phyloP scores from a whole-genome alignment of 495 filamentous ascomycete genomes.

The Thermochaetoides thermophila region DNA sequence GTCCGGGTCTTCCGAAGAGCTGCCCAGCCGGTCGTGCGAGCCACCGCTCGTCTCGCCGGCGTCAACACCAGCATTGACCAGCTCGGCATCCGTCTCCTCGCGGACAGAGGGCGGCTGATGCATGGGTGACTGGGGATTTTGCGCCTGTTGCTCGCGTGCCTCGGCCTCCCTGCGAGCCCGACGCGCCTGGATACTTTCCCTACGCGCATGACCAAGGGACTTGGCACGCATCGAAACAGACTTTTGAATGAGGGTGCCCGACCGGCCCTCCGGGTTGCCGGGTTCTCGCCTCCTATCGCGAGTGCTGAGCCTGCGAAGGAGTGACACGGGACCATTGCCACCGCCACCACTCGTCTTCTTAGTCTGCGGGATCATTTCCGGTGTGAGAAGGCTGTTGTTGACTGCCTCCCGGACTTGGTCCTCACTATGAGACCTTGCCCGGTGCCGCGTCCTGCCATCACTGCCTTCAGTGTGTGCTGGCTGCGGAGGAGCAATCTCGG shows the following conservation, averaged over 20 bases:
- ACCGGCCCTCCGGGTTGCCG: constrained; percentile 20
- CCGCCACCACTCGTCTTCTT: constrained; percentile 89
- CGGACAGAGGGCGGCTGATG: constrained; percentile 53
- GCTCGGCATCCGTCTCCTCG: constrained; percentile 62
- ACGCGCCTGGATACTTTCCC: constrained; percentile 81
- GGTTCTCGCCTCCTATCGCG: constrained; percentile 50
- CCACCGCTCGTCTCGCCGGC: constrained; percentile 30
- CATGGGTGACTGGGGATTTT: not conserved
- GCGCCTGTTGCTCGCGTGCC: constrained; percentile 9
- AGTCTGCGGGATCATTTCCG: constrained; percentile 45
- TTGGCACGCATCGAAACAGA: constrained; percentile 60
- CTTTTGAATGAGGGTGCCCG: constrained; percentile 26
- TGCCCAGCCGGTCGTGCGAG: constrained; percentile 34
- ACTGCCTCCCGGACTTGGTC: constrained; percentile 70
- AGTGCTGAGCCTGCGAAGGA: constrained; percentile 84
- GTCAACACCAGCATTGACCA: constrained; percentile 22
- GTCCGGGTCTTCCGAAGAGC: constrained; percentile 43
- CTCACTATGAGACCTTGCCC: constrained; percentile 88
- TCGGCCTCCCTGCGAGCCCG: constrained; percentile 45
- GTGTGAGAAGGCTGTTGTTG: constrained; percentile 53
- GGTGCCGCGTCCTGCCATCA: constrained; percentile 60
- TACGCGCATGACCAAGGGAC: constrained; percentile 76
- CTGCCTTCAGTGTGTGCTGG: constrained; percentile 86
- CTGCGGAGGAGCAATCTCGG: constrained; percentile 65
- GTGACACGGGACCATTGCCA: constrained; percentile 58